phyloP scores from a whole-genome alignment of 1,139 yeast species.

The Sugiyamaella pinicola region DNA sequence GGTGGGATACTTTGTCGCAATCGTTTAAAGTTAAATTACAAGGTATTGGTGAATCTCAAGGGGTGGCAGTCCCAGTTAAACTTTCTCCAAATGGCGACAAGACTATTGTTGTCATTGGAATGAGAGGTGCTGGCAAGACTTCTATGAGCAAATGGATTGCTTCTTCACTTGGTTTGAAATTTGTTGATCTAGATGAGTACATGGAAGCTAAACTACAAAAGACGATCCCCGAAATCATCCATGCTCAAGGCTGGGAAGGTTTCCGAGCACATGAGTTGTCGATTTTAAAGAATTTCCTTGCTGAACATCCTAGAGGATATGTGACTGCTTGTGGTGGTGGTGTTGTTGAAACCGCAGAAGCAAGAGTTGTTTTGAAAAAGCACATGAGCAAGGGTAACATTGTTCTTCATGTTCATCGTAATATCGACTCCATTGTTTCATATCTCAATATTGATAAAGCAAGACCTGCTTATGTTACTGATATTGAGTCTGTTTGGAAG shows the following conservation, averaged over 20 bases:
- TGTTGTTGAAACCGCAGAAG: conserved; percentile 73
- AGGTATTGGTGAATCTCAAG: conserved; percentile 47
- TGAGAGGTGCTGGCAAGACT: conserved; percentile 98
- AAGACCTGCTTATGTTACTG: conserved; percentile 79
- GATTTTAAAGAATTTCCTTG: conserved; percentile 56
- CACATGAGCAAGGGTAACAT: conserved; percentile 64
- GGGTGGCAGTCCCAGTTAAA: not conserved
- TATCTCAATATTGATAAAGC: conserved; percentile 76
- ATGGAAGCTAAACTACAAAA: conserved; percentile 59
- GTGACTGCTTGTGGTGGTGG: conserved; percentile 98
- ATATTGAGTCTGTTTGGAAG: conserved; percentile 78
- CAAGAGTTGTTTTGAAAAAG: conserved; percentile 61
- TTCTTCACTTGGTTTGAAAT: conserved; percentile 64
- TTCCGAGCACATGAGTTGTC: conserved; percentile 73
- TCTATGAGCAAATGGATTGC: conserved; percentile 85
- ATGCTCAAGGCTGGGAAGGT: conserved; percentile 77
- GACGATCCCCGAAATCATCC: conserved; percentile 68
- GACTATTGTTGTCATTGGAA: conserved; percentile 85
- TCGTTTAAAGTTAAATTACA: conserved; percentile 63
- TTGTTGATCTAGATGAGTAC: conserved; percentile 74
- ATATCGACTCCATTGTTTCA: conserved; percentile 73
- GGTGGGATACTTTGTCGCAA: conserved; percentile 94
- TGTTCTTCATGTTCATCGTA: conserved; percentile 89
- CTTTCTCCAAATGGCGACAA: conserved; percentile 46
- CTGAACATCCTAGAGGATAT: conserved; percentile 54